phyloP scores from a whole-genome alignment of 768 basidiomycete species.

The Cyathus striatus region DNA sequence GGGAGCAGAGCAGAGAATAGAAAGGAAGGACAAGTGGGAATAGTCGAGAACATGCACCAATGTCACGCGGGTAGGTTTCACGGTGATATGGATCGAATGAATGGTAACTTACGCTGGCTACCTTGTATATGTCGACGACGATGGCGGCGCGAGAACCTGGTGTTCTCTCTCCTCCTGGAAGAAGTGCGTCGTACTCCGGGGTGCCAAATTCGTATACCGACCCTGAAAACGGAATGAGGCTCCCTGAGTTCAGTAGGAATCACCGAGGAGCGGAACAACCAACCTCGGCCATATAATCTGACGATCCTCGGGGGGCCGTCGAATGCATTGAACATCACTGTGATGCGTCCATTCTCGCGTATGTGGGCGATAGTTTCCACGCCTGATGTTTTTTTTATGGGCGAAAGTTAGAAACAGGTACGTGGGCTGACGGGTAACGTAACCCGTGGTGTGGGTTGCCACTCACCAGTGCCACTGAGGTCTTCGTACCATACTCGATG shows the following conservation, averaged over 20 bases:
- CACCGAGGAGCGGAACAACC: slow-evolving; percentile 6
- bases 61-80: too few relatives aligned
- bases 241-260: not conserved
- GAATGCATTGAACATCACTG: slow-evolving; percentile 58
- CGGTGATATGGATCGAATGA: too few relatives aligned
- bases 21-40: too few relatives aligned
- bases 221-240: slow-evolving; percentile 26
- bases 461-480: slow-evolving; percentile 61
- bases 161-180: slow-evolving; percentile 40
- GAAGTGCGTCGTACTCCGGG: slow-evolving; percentile 49
- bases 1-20: slow-evolving; percentile 1
- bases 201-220: slow-evolving; percentile 59
- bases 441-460: too few relatives aligned
- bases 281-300: slow-evolving; percentile 57
- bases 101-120: slow-evolving; percentile 36
- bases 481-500: slow-evolving; percentile 71
- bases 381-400: slow-evolving; percentile 14
- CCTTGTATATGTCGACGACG: slow-evolving; percentile 55
- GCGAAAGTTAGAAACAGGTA: not conserved
- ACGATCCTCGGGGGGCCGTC: slow-evolving; percentile 55
- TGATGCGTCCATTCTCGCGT: slow-evolving; percentile 58
- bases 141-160: slow-evolving; percentile 59
- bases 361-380: slow-evolving; percentile 43
- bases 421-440: too few relatives aligned
- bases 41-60: too few relatives aligned